Conservation (phyloP, 345 rosid species). For the Citrus sinensis region DNA sequence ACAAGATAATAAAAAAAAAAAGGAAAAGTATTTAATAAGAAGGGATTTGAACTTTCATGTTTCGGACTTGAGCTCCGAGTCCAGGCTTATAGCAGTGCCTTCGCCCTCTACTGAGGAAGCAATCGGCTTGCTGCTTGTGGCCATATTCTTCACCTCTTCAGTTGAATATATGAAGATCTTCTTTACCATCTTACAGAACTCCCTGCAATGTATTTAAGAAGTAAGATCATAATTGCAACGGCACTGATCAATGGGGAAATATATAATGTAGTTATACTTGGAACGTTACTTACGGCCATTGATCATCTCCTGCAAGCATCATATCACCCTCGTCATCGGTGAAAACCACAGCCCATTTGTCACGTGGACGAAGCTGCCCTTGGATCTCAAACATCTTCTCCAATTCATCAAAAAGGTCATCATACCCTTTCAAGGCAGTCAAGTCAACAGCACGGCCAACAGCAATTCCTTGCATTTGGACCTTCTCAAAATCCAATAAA, state of each 20-base stretch:
- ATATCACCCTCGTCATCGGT: conserved; percentile 75
- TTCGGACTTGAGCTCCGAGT: conserved; percentile 38
- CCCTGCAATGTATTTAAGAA: conserved; percentile 38
- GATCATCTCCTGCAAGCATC: conserved; percentile 80
- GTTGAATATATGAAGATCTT: conserved; percentile 55
- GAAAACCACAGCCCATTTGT: conserved; percentile 63
- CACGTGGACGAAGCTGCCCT: conserved; percentile 46
- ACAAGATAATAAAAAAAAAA: background rate
- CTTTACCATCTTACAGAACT: conserved; percentile 71
- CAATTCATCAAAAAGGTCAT: conserved; percentile 47
- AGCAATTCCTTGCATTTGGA: conserved; percentile 75
- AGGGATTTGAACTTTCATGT: conserved; percentile 8
- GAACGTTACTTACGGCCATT: conserved; percentile 57
- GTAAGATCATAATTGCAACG: background rate
- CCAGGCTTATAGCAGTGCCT: conserved; percentile 34
- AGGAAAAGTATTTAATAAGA: background rate
- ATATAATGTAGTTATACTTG: background rate
- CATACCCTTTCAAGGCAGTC: conserved; percentile 49
- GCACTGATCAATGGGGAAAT: too few species aligned
- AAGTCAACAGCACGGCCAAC: conserved; percentile 75
- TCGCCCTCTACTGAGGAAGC: conserved; percentile 35
- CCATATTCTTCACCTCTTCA: conserved; percentile 60
- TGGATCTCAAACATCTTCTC: conserved; percentile 70
- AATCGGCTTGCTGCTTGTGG: conserved; percentile 27
- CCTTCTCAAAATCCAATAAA: conserved; percentile 38